A percentile compares a stretch with the other conserved stretches of the same genome.
These are phyloP conservation scores for Lepidium aucheri DNA, from an alignment of 345 rosid species.

Conservation along the genomic window DNA sequence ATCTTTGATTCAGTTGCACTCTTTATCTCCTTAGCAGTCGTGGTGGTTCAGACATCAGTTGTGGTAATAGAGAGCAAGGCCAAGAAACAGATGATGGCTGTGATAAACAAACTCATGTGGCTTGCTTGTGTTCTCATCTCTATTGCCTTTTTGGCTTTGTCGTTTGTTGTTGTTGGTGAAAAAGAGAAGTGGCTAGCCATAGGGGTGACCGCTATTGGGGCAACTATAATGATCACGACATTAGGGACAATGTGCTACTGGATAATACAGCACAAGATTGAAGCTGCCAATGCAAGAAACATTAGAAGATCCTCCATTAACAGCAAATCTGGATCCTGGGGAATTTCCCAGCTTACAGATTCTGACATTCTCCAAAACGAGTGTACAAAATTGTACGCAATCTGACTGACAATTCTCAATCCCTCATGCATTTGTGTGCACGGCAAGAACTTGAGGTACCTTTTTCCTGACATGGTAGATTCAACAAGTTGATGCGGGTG, in stretches of 20 bases:
- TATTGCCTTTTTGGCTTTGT: constrained; percentile 61
- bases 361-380: constrained; percentile 52
- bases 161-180: constrained; percentile 72
- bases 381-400: constrained; percentile 74
- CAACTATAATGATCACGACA: constrained; percentile 71
- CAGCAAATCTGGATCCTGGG: constrained; percentile 56
- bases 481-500: background rate
- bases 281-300: constrained; percentile 55
- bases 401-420: constrained; percentile 24
- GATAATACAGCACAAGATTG: constrained; percentile 72
- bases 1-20: constrained; percentile 72
- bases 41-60: constrained; percentile 83
- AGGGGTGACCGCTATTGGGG: constrained; percentile 63
- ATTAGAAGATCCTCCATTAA: constrained; percentile 51
- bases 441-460: background rate
- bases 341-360: constrained; percentile 53
- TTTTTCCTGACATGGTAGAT: background rate
- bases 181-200: constrained; percentile 61
- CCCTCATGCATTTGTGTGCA: background rate
- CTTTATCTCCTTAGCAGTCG: constrained; percentile 81
- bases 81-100: constrained; percentile 85
- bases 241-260: constrained; percentile 81
- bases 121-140: constrained; percentile 71
- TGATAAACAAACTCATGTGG: constrained; percentile 91
- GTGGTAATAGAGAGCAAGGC: constrained; percentile 85